Percentiles rank a stretch among this genome's conserved stretches.
phyloP scores from a whole-genome alignment of 129 eudicot species.

The Heracleum sosnowskyi region DNA sequence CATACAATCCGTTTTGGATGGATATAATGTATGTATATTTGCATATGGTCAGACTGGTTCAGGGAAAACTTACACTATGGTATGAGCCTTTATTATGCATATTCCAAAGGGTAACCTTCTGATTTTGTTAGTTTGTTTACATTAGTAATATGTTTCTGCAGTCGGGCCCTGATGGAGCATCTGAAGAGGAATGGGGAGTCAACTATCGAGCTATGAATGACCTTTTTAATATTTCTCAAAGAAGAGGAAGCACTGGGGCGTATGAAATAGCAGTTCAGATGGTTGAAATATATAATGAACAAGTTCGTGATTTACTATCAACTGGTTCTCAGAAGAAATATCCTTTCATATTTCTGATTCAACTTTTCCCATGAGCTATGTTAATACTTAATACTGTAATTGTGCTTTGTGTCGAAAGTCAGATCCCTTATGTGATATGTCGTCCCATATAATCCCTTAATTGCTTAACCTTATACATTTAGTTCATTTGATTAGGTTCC shows the following conservation, averaged over 20 bases:
- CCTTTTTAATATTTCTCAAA: slow-evolving; percentile 40
- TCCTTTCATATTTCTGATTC: slow-evolving; percentile 32
- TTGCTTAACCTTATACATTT: neutral
- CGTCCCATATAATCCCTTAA: neutral
- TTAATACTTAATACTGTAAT: neutral
- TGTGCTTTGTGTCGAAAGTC: neutral
- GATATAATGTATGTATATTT: slow-evolving; percentile 85
- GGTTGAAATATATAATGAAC: slow-evolving; percentile 90
- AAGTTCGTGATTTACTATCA: slow-evolving; percentile 75
- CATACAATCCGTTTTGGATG: slow-evolving; percentile 75
- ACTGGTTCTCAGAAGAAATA: slow-evolving; percentile 62
- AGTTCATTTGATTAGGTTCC: neutral
- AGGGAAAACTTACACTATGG: slow-evolving; percentile 93
- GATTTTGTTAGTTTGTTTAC: neutral
- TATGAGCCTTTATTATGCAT: slow-evolving; percentile 18
- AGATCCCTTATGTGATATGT: neutral
- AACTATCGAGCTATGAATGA: slow-evolving; percentile 5
- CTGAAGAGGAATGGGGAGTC: slow-evolving; percentile 18
- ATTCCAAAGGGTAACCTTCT: neutral
- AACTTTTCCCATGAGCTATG: neutral
- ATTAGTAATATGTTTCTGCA: neutral
- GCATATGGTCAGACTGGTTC: slow-evolving; percentile 98
- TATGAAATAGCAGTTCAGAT: slow-evolving; percentile 82
- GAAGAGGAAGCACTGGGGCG: slow-evolving; percentile 34
- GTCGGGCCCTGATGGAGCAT: slow-evolving; percentile 3